Conservation (phyloP, 331 rosid genomes). For the Quercus lobata region DNA sequence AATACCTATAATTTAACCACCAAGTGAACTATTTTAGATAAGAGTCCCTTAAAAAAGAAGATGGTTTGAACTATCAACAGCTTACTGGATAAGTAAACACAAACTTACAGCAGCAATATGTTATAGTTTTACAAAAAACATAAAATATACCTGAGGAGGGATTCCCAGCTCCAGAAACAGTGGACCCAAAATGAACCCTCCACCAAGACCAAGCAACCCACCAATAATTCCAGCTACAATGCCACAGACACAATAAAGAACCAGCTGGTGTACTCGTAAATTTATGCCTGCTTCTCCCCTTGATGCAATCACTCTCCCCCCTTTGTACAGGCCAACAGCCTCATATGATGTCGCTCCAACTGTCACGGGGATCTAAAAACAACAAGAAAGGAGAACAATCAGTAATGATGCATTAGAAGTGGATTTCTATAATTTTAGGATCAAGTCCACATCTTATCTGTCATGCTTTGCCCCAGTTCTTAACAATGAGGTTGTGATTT, state of each 20-base stretch:
- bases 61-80: neutral
- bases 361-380: conserved; percentile 68
- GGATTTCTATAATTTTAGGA: neutral
- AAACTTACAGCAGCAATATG: neutral
- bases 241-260: conserved; percentile 54
- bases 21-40: neutral
- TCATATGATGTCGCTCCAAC: conserved; percentile 65
- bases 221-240: conserved; percentile 80
- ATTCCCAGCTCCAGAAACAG: conserved; percentile 84
- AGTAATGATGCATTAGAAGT: neutral
- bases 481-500: too few relatives aligned
- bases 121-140: neutral
- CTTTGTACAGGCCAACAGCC: conserved; percentile 65
- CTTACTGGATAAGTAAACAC: too few relatives aligned
- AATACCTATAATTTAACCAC: too few relatives aligned
- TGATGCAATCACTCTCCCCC: conserved; percentile 61
- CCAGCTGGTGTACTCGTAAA: conserved; percentile 47
- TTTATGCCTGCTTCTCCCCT: conserved; percentile 42
- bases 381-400: neutral
- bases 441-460: neutral
- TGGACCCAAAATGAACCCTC: conserved; percentile 94
- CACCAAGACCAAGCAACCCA: conserved; percentile 92
- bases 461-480: too few relatives aligned
- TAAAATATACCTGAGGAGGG: conserved; percentile 76
- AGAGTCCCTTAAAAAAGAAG: neutral